Base-by-base conservation (phyloP, 2,329 filamentous ascomycete genomes). In the Biscogniauxia mediterranea region DNA sequence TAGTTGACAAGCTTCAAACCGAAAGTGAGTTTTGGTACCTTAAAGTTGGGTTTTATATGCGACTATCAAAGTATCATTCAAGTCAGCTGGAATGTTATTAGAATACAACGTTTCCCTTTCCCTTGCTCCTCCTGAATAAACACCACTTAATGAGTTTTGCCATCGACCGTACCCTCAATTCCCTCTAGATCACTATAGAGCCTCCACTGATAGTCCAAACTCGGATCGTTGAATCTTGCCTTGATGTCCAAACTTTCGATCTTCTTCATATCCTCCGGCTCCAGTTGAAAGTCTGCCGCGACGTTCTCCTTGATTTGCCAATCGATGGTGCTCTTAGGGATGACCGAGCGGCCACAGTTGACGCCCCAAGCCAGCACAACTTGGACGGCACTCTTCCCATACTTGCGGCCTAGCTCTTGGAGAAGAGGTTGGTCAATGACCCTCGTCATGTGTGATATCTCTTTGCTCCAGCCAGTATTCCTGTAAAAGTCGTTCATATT, bases 301-400 rank as follows among this genome's bases (percentile, higher is more conserved):
- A 61, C 17, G 21, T 66, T 66, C 50, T 66, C 62, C 20, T 62
- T 55, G 28, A 64, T 58, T 23, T 66, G 64, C 64, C 64, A 66
- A 46, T 64, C 57, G 32, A 74, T 73, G 4, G 69, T 70, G 60
- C 74, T 77, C 66, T 77, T 77, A 0, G 74, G 75, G 8, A 77
- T 77, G 1, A 77, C 72, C 2, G 65, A 71, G 19, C 71, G 69
- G 1, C 73, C 74, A 19, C 64, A 70, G 25, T 68, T 70, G 9
- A 77, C 58, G 2, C 73, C 75, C 75, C 74, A 77, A 1, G 71
- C 68, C 51, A 76, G 60, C n/a, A 70, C 69, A 38, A 77, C 63
- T 61, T 77, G 73, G 3, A 73, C 72, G 1, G 72, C 67, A 8
- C 67, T 72, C 46, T 74, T 75, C 5, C 64, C 66, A 56, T 74